Evolutionary conservation across 2,329 filamentous ascomycete genomes (phyloP).

Genomic region (Phaeosphaeriaceae sp.): DNA sequence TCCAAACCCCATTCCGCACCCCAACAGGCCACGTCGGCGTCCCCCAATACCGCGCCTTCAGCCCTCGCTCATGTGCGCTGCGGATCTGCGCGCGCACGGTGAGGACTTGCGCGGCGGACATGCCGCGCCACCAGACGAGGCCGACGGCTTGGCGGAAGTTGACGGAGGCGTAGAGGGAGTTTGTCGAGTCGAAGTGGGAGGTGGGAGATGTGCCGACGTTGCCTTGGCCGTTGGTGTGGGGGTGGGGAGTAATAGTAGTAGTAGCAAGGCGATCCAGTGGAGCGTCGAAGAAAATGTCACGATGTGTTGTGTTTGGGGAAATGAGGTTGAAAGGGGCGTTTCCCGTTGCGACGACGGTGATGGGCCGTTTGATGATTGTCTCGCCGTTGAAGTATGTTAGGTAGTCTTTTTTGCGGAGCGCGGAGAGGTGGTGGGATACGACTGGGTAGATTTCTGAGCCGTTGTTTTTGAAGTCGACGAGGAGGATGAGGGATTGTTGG

Average conservation of each 20-base stretch:
- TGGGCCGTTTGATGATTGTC: constrained; percentile 49
- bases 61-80: constrained; percentile 57
- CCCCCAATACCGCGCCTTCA: constrained; percentile 65
- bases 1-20: constrained; percentile 62
- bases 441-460: constrained; percentile 46
- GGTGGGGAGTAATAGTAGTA: constrained; percentile 15
- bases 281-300: constrained; percentile 64
- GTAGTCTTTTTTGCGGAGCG: constrained; percentile 57
- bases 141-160: constrained; percentile 64
- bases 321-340: constrained; percentile 59
- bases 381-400: constrained; percentile 59
- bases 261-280: constrained; percentile 51
- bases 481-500: constrained; percentile 56
- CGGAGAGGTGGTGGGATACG: constrained; percentile 51
- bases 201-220: constrained; percentile 48
- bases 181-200: constrained; percentile 53
- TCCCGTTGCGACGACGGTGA: constrained; percentile 62
- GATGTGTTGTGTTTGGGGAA: constrained; percentile 54
- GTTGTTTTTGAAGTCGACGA: constrained; percentile 59
- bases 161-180: constrained; percentile 71
- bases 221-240: constrained; percentile 51
- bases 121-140: constrained; percentile 53
- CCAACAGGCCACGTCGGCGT: constrained; percentile 62
- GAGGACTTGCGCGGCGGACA: constrained; percentile 56
- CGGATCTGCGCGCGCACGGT: constrained; percentile 59